These are phyloP conservation scores for Suillus hirtellus DNA, from an alignment of 768 basidiomycete species.

Conservation along the genomic window DNA sequence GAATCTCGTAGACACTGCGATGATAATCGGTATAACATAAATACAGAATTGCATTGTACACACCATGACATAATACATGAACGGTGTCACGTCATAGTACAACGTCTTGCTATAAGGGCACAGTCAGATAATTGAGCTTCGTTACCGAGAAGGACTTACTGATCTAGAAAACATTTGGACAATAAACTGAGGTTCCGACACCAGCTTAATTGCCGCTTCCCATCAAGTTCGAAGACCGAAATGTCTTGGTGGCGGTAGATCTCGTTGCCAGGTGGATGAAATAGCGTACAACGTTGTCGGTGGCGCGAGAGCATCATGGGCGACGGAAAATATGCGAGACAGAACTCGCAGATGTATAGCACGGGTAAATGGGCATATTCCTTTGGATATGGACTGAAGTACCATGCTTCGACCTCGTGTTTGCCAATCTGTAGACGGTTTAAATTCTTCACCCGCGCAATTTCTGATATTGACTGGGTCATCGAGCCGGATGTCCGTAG, in stretches of 20 bases:
- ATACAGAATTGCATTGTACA: slow-evolving; percentile 23
- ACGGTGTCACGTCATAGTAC: slow-evolving; percentile 99
- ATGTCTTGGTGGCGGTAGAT: slow-evolving; percentile 98
- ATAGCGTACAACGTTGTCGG: slow-evolving; percentile 84
- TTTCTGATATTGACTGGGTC: slow-evolving; percentile 98
- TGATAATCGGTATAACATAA: slow-evolving; percentile 17
- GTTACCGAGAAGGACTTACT: slow-evolving; percentile 54
- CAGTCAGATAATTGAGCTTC: neutral
- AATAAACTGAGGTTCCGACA: slow-evolving; percentile 95
- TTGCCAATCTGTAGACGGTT: slow-evolving; percentile 95
- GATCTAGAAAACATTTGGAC: slow-evolving; percentile 98
- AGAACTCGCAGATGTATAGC: slow-evolving; percentile 98
- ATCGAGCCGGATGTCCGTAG: slow-evolving; percentile 96
- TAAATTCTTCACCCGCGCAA: slow-evolving; percentile 97
- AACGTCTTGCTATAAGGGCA: slow-evolving; percentile 77
- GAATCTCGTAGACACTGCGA: slow-evolving; percentile 80
- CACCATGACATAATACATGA: slow-evolving; percentile 99
- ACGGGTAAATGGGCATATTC: slow-evolving; percentile 96
- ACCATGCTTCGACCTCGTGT: slow-evolving; percentile 99
- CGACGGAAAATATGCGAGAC: slow-evolving; percentile 89
- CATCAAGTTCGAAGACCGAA: slow-evolving; percentile 98
- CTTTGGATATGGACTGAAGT: slow-evolving; percentile 98
- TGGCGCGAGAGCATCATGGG: slow-evolving; percentile 91
- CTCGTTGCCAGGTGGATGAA: slow-evolving; percentile 98
- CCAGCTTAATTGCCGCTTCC: slow-evolving; percentile 93